Evolutionary conservation across 345 rosid genomes (phyloP).

Genomic region (Linum trigynum): DNA sequence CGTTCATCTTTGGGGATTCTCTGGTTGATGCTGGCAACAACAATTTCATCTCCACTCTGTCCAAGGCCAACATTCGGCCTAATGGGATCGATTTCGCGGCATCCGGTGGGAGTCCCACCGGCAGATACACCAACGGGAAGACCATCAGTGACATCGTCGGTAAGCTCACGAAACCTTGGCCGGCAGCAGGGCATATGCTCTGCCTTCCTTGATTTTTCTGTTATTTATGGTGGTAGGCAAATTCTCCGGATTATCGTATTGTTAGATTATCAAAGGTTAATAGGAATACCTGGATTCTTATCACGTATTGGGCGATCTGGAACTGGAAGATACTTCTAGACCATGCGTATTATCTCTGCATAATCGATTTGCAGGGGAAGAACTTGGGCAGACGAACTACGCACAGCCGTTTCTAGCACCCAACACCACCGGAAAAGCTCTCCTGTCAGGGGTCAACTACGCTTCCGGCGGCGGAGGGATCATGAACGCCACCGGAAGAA

Average conservation of each 20-base stretch:
- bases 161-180: constrained; percentile 1
- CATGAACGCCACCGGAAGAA: neutral
- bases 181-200: no score
- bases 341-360: no score
- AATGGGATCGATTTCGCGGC: constrained; percentile 27
- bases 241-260: no score
- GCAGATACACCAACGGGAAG: constrained; percentile 14
- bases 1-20: constrained; percentile 75
- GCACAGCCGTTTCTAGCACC: constrained; percentile 18
- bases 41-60: constrained; percentile 62
- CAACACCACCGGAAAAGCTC: neutral
- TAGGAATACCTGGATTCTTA: neutral
- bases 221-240: no score
- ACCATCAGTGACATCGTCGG: constrained; percentile 14
- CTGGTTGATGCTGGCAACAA: constrained; percentile 86
- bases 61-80: constrained; percentile 53
- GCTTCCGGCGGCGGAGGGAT: constrained; percentile 13
- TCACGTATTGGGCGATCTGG: no score
- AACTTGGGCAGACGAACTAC: neutral
- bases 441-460: constrained; percentile 11
- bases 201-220: neutral
- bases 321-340: no score
- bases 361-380: neutral
- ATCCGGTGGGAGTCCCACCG: constrained; percentile 13
- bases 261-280: no score